phyloP scores from a whole-genome alignment of 768 basidiomycete species.

The Naganishia onofrii region DNA sequence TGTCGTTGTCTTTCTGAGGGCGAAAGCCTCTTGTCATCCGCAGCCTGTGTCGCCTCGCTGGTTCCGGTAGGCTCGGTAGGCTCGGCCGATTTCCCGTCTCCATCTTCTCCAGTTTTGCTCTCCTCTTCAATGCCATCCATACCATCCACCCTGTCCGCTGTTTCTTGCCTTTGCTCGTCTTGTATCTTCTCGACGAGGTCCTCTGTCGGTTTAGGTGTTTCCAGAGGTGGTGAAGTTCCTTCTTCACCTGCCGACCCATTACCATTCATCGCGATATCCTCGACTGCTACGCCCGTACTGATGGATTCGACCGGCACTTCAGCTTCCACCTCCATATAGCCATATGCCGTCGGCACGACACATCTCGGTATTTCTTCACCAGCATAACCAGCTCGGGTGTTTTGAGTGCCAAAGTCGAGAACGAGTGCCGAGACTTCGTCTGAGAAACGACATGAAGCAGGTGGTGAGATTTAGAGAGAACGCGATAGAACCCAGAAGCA shows the following conservation, averaged over 20 bases:
- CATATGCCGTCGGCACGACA: conserved; percentile 84
- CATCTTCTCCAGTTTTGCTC: neutral
- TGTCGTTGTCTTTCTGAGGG: conserved; percentile 9
- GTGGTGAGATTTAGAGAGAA: too few relatives aligned
- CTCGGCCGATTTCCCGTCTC: neutral
- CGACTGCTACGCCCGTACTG: too few relatives aligned
- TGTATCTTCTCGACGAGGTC: neutral
- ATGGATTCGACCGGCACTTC: conserved; percentile 3
- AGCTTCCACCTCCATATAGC: conserved; percentile 60
- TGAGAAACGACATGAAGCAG: conserved; percentile 45
- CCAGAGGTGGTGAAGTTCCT: neutral
- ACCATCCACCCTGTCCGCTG: neutral
- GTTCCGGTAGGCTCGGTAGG: neutral
- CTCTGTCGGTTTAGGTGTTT: neutral
- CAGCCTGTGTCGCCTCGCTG: neutral
- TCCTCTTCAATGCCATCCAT: conserved; percentile 17
- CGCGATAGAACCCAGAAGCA: neutral
- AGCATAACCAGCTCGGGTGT: conserved; percentile 90
- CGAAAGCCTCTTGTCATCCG: conserved; percentile 6
- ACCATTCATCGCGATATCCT: conserved; percentile 3
- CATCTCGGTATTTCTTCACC: conserved; percentile 95
- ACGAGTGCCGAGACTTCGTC: conserved; percentile 98
- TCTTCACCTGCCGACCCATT: neutral
- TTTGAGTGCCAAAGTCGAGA: conserved; percentile 85
- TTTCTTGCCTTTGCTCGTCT: conserved; percentile 12